phyloP scores from a whole-genome alignment of 2,329 filamentous ascomycete genomes.

The Sporothrix brunneoviolacea region DNA sequence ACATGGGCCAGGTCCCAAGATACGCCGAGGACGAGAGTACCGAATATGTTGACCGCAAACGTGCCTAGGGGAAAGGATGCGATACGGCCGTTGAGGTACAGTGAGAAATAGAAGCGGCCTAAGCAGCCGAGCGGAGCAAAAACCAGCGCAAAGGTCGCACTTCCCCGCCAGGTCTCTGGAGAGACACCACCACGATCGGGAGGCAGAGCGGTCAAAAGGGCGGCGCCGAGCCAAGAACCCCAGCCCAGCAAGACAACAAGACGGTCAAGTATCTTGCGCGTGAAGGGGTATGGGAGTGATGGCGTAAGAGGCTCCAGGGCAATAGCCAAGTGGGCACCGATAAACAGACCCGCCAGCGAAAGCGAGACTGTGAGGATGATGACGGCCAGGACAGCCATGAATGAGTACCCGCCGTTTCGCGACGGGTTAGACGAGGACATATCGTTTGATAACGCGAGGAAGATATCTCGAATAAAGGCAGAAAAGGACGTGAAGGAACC shows the following conservation, averaged over 20 bases:
- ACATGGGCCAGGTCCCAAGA: slow-evolving; percentile 72
- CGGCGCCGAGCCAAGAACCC: slow-evolving; percentile 70
- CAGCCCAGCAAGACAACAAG: slow-evolving; percentile 57
- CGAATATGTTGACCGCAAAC: slow-evolving; percentile 72
- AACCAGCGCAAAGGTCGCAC: slow-evolving; percentile 67
- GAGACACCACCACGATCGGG: slow-evolving; percentile 45
- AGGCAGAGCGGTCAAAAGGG: slow-evolving; percentile 65
- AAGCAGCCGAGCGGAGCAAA: slow-evolving; percentile 80
- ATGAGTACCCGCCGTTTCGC: slow-evolving; percentile 69
- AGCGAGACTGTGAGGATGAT: slow-evolving; percentile 65
- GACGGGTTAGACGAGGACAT: slow-evolving; percentile 41
- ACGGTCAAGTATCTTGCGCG: slow-evolving; percentile 58
- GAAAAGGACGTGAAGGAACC: slow-evolving; percentile 67
- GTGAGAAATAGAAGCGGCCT: slow-evolving; percentile 63
- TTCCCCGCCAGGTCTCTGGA: slow-evolving; percentile 63
- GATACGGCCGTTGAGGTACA: slow-evolving; percentile 61
- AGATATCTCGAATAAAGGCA: slow-evolving; percentile 59
- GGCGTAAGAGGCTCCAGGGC: slow-evolving; percentile 53
- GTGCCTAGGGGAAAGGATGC: slow-evolving; percentile 77
- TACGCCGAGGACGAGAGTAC: slow-evolving; percentile 68
- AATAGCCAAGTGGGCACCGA: slow-evolving; percentile 70
- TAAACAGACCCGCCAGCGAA: slow-evolving; percentile 60
- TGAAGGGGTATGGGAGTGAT: slow-evolving; percentile 49
- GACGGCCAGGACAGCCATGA: slow-evolving; percentile 73
- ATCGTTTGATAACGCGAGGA: slow-evolving; percentile 68